Conservation (phyloP, 805 yeast genomes). For the Saturnispora bothae region DNA sequence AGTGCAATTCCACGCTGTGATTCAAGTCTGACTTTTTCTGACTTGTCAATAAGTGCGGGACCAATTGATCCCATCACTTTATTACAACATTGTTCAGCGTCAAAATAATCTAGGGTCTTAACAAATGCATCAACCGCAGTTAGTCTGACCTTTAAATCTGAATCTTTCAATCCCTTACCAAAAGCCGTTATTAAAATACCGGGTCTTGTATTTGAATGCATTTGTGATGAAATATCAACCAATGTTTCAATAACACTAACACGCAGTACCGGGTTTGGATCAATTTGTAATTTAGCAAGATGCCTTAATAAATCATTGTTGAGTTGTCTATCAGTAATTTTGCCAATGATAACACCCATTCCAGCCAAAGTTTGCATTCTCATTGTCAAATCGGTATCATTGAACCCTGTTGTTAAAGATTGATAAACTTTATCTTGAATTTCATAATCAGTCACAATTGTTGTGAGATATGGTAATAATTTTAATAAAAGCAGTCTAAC, state of each 20-base stretch:
- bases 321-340: conserved; percentile 65
- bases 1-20: conserved; percentile 60
- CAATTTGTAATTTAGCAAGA: conserved; percentile 75
- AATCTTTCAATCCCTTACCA: conserved; percentile 71
- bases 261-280: conserved; percentile 64
- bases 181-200: conserved; percentile 82
- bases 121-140: conserved; percentile 71
- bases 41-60: conserved; percentile 69
- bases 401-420: conserved; percentile 66
- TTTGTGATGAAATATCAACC: conserved; percentile 49
- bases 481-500: conserved; percentile 63
- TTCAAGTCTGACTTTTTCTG: conserved; percentile 56
- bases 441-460: conserved; percentile 43
- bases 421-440: conserved; percentile 62
- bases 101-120: conserved; percentile 51
- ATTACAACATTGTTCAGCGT: conserved; percentile 66
- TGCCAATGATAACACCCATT: conserved; percentile 43
- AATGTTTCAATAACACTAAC: conserved; percentile 66
- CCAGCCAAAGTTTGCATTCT: conserved; percentile 73
- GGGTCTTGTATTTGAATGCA: conserved; percentile 47
- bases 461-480: conserved; percentile 45
- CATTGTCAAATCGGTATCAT: conserved; percentile 73
- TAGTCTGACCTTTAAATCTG: conserved; percentile 61
- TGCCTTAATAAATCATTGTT: conserved; percentile 77
- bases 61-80: conserved; percentile 79